A percentile compares a stretch with the other conserved stretches of the same genome.
These are phyloP conservation scores for Clarireedia monteithiana DNA, from an alignment of 2,329 filamentous ascomycete genomes.

Conservation along the genomic window DNA sequence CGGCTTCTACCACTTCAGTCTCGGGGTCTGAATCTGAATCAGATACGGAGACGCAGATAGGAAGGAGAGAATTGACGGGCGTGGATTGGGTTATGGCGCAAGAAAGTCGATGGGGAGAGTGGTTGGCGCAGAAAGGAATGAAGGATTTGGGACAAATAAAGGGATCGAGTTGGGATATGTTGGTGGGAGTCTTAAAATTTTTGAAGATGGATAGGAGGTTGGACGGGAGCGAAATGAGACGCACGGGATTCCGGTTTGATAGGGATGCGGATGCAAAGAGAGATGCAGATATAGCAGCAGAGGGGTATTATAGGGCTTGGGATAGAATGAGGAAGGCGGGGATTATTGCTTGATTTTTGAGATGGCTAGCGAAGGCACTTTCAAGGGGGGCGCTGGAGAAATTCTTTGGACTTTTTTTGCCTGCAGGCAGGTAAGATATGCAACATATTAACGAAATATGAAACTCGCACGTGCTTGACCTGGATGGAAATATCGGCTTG, in stretches of 20 bases:
- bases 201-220: constrained; percentile 36
- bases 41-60: constrained; percentile 25
- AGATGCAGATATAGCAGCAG: constrained; percentile 20
- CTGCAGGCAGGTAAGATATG: background rate
- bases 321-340: constrained; percentile 36
- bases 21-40: too few species aligned
- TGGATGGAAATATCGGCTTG: background rate
- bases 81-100: background rate
- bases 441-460: background rate
- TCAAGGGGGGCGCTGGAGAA: too few species aligned
- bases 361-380: too few species aligned
- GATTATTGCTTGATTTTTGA: constrained; percentile 29
- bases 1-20: too few species aligned
- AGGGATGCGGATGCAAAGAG: constrained; percentile 11
- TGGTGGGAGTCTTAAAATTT: constrained; percentile 35
- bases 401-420: too few species aligned
- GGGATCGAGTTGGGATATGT: constrained; percentile 32
- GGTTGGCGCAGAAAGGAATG: constrained; percentile 28
- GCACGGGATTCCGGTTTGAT: background rate
- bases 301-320: constrained; percentile 33
- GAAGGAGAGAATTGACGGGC: background rate
- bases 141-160: constrained; percentile 29
- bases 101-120: background rate
- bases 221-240: constrained; percentile 31
- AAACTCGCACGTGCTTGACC: background rate